A percentile compares a stretch with the other conserved stretches of the same genome.
Evolutionary conservation across 345 rosid species (phyloP).

Genomic region (Carallia brachiata): DNA sequence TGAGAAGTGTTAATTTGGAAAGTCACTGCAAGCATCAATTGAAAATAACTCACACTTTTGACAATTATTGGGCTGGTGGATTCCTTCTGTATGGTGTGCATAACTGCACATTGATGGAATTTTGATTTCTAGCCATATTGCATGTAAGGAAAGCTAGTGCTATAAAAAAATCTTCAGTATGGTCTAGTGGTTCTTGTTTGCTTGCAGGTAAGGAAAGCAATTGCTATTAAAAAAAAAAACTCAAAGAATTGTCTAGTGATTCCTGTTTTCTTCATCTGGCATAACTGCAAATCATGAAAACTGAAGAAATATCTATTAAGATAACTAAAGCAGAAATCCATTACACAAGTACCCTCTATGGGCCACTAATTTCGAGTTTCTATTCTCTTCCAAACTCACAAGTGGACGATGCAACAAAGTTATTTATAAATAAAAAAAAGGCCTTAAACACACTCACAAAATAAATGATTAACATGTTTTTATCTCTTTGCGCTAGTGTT

Average conservation of each 20-base stretch:
- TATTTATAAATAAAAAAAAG: not conserved
- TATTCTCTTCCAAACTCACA: conserved; percentile 1
- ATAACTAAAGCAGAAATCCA: conserved; percentile 13
- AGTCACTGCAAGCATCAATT: conserved; percentile 25
- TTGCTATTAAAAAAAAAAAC: conserved; percentile 6
- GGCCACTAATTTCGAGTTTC: not conserved
- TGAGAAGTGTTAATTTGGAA: conserved; percentile 8
- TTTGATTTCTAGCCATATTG: conserved; percentile 7
- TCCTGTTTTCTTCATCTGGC: not conserved
- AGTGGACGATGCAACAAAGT: not conserved
- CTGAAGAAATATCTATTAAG: conserved; percentile 6
- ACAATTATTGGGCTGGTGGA: conserved; percentile 17
- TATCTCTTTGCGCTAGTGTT: too few species aligned
- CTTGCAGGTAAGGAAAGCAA: conserved; percentile 29
- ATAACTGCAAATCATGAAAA: conserved; percentile 7
- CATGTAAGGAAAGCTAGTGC: conserved; percentile 10
- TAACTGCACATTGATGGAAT: not conserved
- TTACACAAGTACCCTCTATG: conserved; percentile 10
- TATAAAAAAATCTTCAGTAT: conserved; percentile 38
- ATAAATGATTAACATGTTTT: too few species aligned
- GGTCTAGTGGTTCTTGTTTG: conserved; percentile 30
- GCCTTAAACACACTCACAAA: conserved; percentile 1
- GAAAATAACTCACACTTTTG: conserved; percentile 11
- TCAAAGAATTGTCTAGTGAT: not conserved
- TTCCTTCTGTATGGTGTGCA: conserved; percentile 12